phyloP scores from a whole-genome alignment of 345 rosid genomes.

The Acer negundo region DNA sequence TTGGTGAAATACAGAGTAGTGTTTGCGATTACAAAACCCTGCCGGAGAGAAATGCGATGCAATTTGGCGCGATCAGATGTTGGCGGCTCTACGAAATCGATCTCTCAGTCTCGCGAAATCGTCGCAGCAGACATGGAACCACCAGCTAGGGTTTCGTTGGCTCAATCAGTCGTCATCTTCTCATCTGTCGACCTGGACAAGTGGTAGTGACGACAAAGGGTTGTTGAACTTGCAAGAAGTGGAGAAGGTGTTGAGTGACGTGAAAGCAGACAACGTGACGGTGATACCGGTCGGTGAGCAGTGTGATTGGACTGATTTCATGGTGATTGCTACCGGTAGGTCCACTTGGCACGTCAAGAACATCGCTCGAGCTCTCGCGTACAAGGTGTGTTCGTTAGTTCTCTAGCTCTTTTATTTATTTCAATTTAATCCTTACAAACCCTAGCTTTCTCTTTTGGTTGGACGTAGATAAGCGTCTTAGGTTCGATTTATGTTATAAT shows the following conservation, averaged over 20 bases:
- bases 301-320: constrained; percentile 70
- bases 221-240: constrained; percentile 58
- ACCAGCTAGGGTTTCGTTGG: constrained; percentile 27
- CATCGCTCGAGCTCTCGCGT: constrained; percentile 80
- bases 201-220: constrained; percentile 16
- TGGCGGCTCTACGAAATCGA: constrained; percentile 43
- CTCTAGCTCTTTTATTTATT: background rate
- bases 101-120: constrained; percentile 12
- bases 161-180: constrained; percentile 19
- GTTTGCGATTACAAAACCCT: background rate
- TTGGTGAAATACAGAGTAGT: too few species aligned
- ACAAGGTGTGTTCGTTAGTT: constrained; percentile 40
- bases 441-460: background rate
- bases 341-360: constrained; percentile 89
- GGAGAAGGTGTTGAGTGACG: constrained; percentile 80
- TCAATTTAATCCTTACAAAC: background rate
- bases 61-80: constrained; percentile 32
- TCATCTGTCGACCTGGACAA: constrained; percentile 24
- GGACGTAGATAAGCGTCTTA: background rate
- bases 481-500: background rate
- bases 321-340: constrained; percentile 87
- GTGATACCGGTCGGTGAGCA: constrained; percentile 60
- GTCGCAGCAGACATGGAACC: constrained; percentile 25
- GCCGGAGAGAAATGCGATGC: background rate
- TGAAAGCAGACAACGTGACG: constrained; percentile 74